Conservation (phyloP, 805 yeast species). For the Saturnispora gosingensis region DNA sequence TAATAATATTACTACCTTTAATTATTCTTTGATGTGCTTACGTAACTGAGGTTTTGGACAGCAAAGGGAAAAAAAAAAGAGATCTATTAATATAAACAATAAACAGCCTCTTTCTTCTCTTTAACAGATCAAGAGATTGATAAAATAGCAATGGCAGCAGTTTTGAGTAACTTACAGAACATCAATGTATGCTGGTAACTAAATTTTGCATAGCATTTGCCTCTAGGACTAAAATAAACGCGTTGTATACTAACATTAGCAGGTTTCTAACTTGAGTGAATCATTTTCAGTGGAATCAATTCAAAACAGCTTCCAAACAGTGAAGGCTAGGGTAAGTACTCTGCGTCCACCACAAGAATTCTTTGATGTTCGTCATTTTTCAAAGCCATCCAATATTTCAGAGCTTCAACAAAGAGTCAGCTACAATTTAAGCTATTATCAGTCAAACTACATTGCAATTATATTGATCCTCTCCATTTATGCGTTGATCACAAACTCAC, state of each 20-base stretch:
- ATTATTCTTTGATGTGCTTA: background rate
- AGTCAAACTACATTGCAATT: slow-evolving; percentile 75
- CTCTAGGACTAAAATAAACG: background rate
- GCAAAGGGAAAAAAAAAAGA: background rate
- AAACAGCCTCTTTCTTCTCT: background rate
- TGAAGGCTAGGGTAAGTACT: slow-evolving; percentile 59
- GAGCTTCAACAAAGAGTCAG: slow-evolving; percentile 85
- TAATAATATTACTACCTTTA: background rate
- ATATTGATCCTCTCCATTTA: slow-evolving; percentile 68
- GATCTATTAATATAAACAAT: background rate
- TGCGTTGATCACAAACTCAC: slow-evolving; percentile 77
- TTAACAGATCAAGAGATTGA: background rate
- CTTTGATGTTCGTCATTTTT: slow-evolving; percentile 79
- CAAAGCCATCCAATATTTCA: slow-evolving; percentile 82
- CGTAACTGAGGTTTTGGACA: background rate
- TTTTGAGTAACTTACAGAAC: slow-evolving; percentile 7
- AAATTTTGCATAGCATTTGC: background rate
- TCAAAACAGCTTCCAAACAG: slow-evolving; percentile 32
- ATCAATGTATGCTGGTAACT: slow-evolving; percentile 10
- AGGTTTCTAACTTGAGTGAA: slow-evolving; percentile 31
- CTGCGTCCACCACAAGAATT: slow-evolving; percentile 89
- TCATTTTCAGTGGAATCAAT: slow-evolving; percentile 41
- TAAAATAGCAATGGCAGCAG: slow-evolving; percentile 4
- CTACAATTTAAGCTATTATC: slow-evolving; percentile 79
- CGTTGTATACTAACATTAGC: background rate